Percentiles rank a stretch among this genome's conserved stretches.
These are phyloP conservation scores for Aureoboletus auriporus DNA, from an alignment of 768 basidiomycete species.

Conservation along the genomic window DNA sequence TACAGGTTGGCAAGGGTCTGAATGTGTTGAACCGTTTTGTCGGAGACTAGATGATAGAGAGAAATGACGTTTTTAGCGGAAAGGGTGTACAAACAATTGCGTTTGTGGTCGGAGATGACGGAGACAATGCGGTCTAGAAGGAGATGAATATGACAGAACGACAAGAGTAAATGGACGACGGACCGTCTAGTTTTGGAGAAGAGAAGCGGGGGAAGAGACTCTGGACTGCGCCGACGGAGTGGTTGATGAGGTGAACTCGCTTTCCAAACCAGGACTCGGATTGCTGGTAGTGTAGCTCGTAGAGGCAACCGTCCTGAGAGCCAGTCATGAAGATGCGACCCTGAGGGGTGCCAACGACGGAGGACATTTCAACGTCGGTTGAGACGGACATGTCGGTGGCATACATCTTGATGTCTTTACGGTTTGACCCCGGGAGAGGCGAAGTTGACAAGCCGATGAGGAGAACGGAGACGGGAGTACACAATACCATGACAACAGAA, in stretches of 20 bases:
- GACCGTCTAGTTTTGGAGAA: constrained; percentile 62
- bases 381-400: constrained; percentile 80
- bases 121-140: constrained; percentile 64
- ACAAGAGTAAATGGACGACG: constrained; percentile 15
- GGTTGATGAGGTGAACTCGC: constrained; percentile 79
- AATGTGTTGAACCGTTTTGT: constrained; percentile 66
- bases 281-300: constrained; percentile 89
- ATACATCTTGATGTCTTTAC: constrained; percentile 82
- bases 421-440: constrained; percentile 39
- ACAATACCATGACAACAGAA: constrained; percentile 81
- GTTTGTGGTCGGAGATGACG: constrained; percentile 60
- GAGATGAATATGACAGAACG: constrained; percentile 3
- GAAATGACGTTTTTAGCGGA: constrained; percentile 62
- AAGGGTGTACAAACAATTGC: constrained; percentile 78
- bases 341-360: constrained; percentile 70
- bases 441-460: constrained; percentile 75
- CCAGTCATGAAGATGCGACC: constrained; percentile 93
- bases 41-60: constrained; percentile 58
- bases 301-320: constrained; percentile 79
- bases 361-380: constrained; percentile 82
- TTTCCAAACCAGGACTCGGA: constrained; percentile 92
- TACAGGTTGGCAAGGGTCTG: constrained; percentile 73
- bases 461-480: constrained; percentile 77
- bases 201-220: constrained; percentile 78
- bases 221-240: constrained; percentile 74